Base-by-base conservation (phyloP, 2,329 filamentous ascomycete species). In the Neofusicoccum kwambonambiense region DNA sequence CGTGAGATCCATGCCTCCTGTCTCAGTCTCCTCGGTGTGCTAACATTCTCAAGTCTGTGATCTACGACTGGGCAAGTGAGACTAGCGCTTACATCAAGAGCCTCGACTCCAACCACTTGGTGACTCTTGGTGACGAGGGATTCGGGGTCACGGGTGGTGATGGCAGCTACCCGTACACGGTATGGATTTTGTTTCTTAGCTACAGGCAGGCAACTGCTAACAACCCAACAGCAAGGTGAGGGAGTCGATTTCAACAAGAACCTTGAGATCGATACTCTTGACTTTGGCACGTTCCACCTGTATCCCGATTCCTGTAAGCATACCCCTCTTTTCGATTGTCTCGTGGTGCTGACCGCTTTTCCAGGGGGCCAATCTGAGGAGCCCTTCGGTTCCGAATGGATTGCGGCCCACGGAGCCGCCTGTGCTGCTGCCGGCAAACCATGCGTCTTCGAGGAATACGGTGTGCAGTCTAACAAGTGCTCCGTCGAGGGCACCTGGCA, bases 71-170 rank as follows among this genome's bases (percentile, higher is more conserved):
- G 89, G 86, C 86, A 17, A 77, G 79, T 45, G 75, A 75, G 4
- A 86, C 83, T 2, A 87, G 84, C 31, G 75, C 79, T 8, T 90
- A 89, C 71, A 85, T 90, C 75, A 90, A 90, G 75, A 82, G 79
- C 12, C 78, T 90, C 12, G 88, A 90, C 70, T 68, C 80, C 1
- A 73, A 81, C 52, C 88, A 89, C 72, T 83, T 89, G 80, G 86
- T 89, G 45, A 83, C 84, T 0, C 80, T 87, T 19, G 87, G 88
- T 15, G 87, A 89, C 68, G 88, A 90, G 73, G 87, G 88, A 6
- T 87, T 82, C 19, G 76, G 78, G 2, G 82, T 74, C 4, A 39
- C 68, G 1, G 71, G 82, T 2, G 63, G 63, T 13, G 84, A 86
- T 60, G 80, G 68, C n/a, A 69, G 68, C 7, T 87, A 86, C 69